These are phyloP conservation scores for Neopestalotiopsis sp. DNA, from an alignment of 2,329 filamentous ascomycete species.

Conservation along the genomic window DNA sequence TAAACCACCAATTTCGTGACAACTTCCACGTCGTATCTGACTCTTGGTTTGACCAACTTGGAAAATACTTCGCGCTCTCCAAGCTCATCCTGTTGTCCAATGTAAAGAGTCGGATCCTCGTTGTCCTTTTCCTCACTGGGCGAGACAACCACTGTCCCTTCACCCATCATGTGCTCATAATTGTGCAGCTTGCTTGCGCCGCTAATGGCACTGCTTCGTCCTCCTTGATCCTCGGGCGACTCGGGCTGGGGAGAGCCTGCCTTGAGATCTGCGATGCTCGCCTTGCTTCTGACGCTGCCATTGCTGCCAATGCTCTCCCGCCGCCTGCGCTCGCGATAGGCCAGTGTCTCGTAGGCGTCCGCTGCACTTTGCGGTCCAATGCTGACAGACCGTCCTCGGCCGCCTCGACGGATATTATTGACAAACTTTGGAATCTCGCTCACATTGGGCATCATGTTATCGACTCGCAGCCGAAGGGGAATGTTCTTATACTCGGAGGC, in stretches of 20 bases:
- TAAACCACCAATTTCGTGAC: conserved; percentile 97
- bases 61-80: conserved; percentile 84
- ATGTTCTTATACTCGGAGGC: conserved; percentile 91
- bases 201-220: conserved; percentile 33
- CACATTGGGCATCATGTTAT: conserved; percentile 90
- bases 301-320: conserved; percentile 62
- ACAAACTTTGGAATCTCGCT: conserved; percentile 85
- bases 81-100: conserved; percentile 55
- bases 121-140: conserved; percentile 37
- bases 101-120: conserved; percentile 42
- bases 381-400: conserved; percentile 80
- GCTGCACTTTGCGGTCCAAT: conserved; percentile 95
- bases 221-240: conserved; percentile 36
- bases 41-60: conserved; percentile 81
- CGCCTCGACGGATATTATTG: conserved; percentile 79
- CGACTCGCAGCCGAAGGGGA: conserved; percentile 69
- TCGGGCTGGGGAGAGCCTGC: conserved; percentile 13
- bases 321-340: conserved; percentile 76
- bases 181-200: conserved; percentile 58
- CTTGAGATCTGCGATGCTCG: conserved; percentile 47
- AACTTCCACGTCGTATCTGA: conserved; percentile 97
- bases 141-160: conserved; percentile 56
- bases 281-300: conserved; percentile 50
- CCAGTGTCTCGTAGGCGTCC: conserved; percentile 93
- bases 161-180: conserved; percentile 78